Evolutionary conservation across 805 yeast species (phyloP).

Genomic region (Cyberlindnera bimundalis): DNA sequence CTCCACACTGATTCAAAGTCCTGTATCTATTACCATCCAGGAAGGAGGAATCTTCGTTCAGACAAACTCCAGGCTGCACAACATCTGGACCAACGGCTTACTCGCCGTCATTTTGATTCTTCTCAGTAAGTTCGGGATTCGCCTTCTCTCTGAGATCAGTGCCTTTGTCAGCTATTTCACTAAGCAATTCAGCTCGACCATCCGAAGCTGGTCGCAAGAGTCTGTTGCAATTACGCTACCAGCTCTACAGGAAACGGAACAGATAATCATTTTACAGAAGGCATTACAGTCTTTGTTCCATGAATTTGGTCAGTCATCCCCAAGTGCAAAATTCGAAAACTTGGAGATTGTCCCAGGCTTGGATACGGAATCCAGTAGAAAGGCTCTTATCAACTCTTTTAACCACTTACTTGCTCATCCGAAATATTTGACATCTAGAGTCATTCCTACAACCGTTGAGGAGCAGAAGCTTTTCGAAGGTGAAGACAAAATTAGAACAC

Average conservation of each 20-base stretch:
- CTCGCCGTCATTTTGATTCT: constrained; percentile 62
- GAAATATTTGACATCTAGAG: constrained; percentile 69
- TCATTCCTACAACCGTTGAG: constrained; percentile 58
- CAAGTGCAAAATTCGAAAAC: constrained; percentile 20
- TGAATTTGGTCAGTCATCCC: constrained; percentile 40
- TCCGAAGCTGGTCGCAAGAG: constrained; percentile 66
- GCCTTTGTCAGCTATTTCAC: constrained; percentile 60
- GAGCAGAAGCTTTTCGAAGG: constrained; percentile 57
- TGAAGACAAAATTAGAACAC: constrained; percentile 38
- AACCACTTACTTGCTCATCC: constrained; percentile 83
- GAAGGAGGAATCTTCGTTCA: constrained; percentile 58
- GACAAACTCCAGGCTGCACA: constrained; percentile 55
- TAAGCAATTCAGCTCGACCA: constrained; percentile 60
- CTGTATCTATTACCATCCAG: constrained; percentile 64
- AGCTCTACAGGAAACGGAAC: constrained; percentile 60
- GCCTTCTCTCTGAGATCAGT: constrained; percentile 61
- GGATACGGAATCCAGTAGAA: constrained; percentile 55
- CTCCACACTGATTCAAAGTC: constrained; percentile 66
- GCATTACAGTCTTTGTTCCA: constrained; percentile 52
- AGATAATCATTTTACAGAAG: constrained; percentile 61
- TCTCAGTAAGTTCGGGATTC: constrained; percentile 58
- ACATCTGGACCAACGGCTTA: constrained; percentile 84
- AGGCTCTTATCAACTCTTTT: constrained; percentile 56
- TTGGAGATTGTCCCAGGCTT: constrained; percentile 51
- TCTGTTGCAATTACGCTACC: constrained; percentile 46